Evolutionary conservation across 805 yeast genomes (phyloP).

Genomic region (Yarrowia deformans): DNA sequence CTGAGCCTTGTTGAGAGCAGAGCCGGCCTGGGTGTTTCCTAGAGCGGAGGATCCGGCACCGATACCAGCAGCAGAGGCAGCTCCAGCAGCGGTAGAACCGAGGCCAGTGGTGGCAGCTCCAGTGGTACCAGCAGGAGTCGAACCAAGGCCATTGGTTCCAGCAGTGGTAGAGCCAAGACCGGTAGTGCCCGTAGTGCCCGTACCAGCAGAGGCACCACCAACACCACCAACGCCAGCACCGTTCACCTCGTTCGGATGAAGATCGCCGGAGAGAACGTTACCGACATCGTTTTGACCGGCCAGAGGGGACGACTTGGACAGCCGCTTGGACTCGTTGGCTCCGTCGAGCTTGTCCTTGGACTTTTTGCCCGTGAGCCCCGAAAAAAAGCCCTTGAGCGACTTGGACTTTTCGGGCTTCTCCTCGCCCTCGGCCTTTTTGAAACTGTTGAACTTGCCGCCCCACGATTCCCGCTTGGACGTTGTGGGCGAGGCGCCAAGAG

Average conservation of each 20-base stretch:
- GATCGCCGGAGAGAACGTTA: neutral
- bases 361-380: slow-evolving; percentile 23
- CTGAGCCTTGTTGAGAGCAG: neutral
- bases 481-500: neutral
- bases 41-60: neutral
- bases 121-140: neutral
- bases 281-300: slow-evolving; percentile 3
- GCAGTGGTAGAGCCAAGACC: neutral
- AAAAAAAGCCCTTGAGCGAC: slow-evolving; percentile 33
- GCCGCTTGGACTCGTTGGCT: neutral
- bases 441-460: slow-evolving; percentile 36
- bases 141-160: no score
- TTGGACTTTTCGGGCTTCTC: slow-evolving; percentile 19
- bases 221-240: neutral
- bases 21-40: slow-evolving; percentile 1
- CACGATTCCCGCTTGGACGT: slow-evolving; percentile 25
- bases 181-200: neutral
- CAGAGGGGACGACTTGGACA: slow-evolving; percentile 3
- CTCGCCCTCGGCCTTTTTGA: slow-evolving; percentile 14
- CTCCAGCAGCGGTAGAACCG: neutral
- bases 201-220: neutral
- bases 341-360: slow-evolving; percentile 2
- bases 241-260: neutral
- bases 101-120: neutral
- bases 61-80: neutral